A percentile compares a stretch with the other conserved stretches of the same genome.
These are phyloP conservation scores for Kalanchoe fedtschenkoi DNA, from an alignment of 164 flowering plant genomes.

Conservation along the genomic window DNA sequence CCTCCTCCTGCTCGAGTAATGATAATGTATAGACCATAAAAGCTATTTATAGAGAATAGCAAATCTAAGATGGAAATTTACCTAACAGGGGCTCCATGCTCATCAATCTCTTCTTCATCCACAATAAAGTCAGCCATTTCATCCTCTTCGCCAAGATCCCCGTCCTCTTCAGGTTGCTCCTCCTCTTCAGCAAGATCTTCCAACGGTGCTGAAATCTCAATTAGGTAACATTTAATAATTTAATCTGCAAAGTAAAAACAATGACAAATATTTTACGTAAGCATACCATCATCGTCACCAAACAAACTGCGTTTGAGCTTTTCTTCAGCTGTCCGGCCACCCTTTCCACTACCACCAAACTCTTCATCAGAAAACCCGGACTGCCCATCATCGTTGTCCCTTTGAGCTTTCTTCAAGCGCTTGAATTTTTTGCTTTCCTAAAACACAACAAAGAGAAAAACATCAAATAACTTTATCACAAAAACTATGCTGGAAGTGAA, in stretches of 20 bases:
- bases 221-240: neutral
- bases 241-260: neutral
- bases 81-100: conserved; percentile 69
- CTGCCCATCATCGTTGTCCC: conserved; percentile 44
- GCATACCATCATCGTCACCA: conserved; percentile 74
- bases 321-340: conserved; percentile 70
- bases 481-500: neutral
- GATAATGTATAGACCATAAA: neutral
- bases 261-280: neutral
- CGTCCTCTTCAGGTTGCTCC: conserved; percentile 59
- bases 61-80: conserved; percentile 11
- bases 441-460: conserved; percentile 8
- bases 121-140: conserved; percentile 97
- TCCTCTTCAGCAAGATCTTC: conserved; percentile 88
- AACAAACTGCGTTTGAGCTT: conserved; percentile 68
- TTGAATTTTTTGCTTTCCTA: conserved; percentile 77
- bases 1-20: conserved; percentile 9
- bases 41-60: neutral
- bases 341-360: conserved; percentile 39
- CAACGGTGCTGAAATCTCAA: conserved; percentile 18
- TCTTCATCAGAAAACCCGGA: conserved; percentile 68
- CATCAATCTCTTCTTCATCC: conserved; percentile 79
- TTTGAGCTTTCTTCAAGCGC: conserved; percentile 75
- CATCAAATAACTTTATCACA: neutral
- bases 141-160: conserved; percentile 73